Conservation (phyloP, 768 basidiomycete genomes). For the Xerocomellus dryophilus region DNA sequence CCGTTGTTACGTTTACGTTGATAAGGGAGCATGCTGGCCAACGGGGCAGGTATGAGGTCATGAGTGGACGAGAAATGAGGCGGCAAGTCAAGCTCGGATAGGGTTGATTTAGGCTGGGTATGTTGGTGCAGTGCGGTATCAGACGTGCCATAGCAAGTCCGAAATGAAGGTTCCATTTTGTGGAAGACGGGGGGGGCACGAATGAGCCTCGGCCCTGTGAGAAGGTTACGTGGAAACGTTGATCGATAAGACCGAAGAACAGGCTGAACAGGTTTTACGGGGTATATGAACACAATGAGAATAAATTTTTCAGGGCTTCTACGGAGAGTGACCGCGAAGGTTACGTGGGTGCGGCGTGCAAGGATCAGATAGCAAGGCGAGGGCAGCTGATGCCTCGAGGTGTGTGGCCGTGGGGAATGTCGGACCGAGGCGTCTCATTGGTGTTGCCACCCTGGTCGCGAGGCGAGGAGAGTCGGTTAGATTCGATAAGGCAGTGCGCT, state of each 20-base stretch:
- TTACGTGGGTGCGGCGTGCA: too few relatives aligned
- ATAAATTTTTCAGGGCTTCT: too few relatives aligned
- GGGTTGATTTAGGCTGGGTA: conserved; percentile 9
- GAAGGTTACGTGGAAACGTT: not conserved
- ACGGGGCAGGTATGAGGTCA: not conserved
- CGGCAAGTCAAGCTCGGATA: not conserved
- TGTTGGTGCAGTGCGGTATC: not conserved
- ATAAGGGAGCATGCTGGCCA: not conserved
- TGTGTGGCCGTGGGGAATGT: not conserved
- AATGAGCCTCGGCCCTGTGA: not conserved
- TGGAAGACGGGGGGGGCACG: conserved; percentile 5
- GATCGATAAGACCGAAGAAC: conserved; percentile 2
- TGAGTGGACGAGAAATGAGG: not conserved
- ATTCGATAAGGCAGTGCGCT: not conserved
- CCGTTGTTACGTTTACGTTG: conserved; percentile 20
- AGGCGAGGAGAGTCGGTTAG: too few relatives aligned
- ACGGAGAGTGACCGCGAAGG: too few relatives aligned
- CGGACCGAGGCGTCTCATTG: too few relatives aligned
- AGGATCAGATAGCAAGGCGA: too few relatives aligned
- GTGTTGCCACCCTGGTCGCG: too few relatives aligned
- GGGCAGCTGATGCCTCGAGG: not conserved
- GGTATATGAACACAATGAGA: too few relatives aligned
- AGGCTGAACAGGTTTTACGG: not conserved
- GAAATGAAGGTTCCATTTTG: conserved; percentile 20
- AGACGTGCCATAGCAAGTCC: not conserved